These are phyloP conservation scores for Eucalyptus rudis DNA, from an alignment of 345 rosid species.

Conservation along the genomic window DNA sequence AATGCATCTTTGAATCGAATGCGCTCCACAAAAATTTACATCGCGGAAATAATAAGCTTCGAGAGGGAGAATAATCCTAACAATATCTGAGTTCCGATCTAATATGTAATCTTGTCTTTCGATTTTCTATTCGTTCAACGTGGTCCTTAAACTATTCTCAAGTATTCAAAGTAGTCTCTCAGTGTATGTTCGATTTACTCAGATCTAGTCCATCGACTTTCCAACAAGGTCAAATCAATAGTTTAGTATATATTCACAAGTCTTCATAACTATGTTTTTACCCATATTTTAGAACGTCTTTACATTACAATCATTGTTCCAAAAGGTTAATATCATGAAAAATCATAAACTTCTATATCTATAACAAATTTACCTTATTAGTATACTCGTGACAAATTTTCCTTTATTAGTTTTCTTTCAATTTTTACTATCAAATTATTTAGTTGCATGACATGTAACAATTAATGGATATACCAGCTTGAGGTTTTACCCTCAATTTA, in stretches of 20 bases:
- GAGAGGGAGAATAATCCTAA: neutral
- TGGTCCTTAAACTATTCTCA: neutral
- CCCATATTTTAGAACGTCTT: too few species aligned
- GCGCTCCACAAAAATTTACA: too few species aligned
- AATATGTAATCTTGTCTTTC: neutral
- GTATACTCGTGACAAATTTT: too few species aligned
- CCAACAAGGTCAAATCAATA: neutral
- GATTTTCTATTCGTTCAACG: neutral
- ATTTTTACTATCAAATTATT: too few species aligned
- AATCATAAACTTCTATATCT: too few species aligned
- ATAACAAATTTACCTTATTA: too few species aligned
- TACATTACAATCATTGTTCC: too few species aligned
- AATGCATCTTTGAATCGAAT: neutral
- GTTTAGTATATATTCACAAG: neutral
- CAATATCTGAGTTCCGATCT: rapidly evolving
- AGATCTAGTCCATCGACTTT: neutral
- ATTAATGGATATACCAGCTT: rapidly evolving
- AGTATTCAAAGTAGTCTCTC: neutral
- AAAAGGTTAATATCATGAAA: too few species aligned
- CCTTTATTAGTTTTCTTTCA: too few species aligned
- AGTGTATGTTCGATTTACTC: neutral
- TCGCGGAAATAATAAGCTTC: neutral
- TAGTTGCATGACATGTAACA: rapidly evolving
- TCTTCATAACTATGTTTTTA: neutral
- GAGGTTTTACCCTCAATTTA: rapidly evolving